Evolutionary conservation across 116 monocot species (phyloP).

Genomic region (Posidonia oceanica): DNA sequence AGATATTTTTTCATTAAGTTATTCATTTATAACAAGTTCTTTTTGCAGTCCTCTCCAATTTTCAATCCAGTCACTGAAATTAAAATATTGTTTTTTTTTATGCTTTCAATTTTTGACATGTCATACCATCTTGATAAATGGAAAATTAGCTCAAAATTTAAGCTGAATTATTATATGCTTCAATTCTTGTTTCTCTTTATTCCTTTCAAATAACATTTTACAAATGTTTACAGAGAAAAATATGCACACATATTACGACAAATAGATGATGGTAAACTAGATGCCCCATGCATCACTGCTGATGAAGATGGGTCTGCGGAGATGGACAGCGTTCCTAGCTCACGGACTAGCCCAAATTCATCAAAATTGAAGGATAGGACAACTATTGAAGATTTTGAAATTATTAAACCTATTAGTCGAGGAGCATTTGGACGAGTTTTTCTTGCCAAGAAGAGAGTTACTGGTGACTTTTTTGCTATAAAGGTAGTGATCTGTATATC

Average conservation of each 20-base stretch:
- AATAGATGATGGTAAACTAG: constrained; percentile 59
- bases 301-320: constrained; percentile 53
- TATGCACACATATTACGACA: constrained; percentile 67
- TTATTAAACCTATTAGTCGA: constrained; percentile 95
- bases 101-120: background rate
- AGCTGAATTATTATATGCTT: background rate
- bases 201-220: background rate
- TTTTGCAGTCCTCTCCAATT: background rate
- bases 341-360: constrained; percentile 35
- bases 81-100: too few species aligned
- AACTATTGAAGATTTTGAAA: constrained; percentile 98
- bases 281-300: constrained; percentile 10
- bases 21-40: background rate
- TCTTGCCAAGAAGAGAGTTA: constrained; percentile 92
- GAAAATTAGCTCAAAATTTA: background rate
- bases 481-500: constrained; percentile 38
- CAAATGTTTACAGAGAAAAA: constrained; percentile 60
- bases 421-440: constrained; percentile 99
- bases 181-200: background rate
- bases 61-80: too few species aligned
- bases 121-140: background rate
- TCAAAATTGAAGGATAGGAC: constrained; percentile 81
- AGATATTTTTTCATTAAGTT: background rate
- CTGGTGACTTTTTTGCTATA: constrained; percentile 93
- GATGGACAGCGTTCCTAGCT: constrained; percentile 22